Percentiles rank a stretch among this genome's conserved stretches.
These are phyloP conservation scores for Colletotrichum cuscutae DNA, from an alignment of 2,329 filamentous ascomycete species.

Conservation along the genomic window DNA sequence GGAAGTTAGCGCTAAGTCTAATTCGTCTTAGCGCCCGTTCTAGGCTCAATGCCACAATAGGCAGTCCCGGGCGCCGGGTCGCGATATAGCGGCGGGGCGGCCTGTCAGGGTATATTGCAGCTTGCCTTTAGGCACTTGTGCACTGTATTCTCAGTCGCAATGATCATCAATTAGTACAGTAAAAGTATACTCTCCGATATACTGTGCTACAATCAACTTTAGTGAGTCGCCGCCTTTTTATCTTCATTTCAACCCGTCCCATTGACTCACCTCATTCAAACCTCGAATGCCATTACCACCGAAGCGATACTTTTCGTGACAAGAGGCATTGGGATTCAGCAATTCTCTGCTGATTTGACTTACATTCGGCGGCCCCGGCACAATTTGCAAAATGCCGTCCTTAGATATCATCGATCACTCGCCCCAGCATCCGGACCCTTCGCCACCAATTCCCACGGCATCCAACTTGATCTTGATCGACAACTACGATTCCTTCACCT, in stretches of 20 bases:
- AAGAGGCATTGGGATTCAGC: not conserved
- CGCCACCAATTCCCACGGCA: conserved; percentile 78
- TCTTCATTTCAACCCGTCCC: not conserved
- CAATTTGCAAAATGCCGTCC: conserved; percentile 56
- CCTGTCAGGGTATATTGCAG: not conserved
- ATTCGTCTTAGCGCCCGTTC: conserved; percentile 10
- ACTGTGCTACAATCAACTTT: conserved; percentile 6
- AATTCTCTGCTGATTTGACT: not conserved
- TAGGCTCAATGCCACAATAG: conserved; percentile 21
- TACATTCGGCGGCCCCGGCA: not conserved
- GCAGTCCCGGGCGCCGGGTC: conserved; percentile 29
- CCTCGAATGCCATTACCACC: not conserved
- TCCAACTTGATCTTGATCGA: conserved; percentile 95
- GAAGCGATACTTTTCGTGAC: not conserved
- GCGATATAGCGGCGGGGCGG: conserved; percentile 30
- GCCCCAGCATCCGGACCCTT: conserved; percentile 82
- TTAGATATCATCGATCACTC: conserved; percentile 79
- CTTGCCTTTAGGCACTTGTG: not conserved
- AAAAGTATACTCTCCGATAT: not conserved
- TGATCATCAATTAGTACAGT: not conserved
- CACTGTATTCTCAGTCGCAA: not conserved
- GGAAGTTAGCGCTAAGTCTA: not conserved
- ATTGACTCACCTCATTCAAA: conserved; percentile 18
- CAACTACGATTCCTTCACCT: conserved; percentile 99
- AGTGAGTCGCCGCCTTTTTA: conserved; percentile 21